These are phyloP conservation scores for Plasmodium chabaudi DNA, from an alignment of 169 alveolate species.

Conservation along the genomic window DNA sequence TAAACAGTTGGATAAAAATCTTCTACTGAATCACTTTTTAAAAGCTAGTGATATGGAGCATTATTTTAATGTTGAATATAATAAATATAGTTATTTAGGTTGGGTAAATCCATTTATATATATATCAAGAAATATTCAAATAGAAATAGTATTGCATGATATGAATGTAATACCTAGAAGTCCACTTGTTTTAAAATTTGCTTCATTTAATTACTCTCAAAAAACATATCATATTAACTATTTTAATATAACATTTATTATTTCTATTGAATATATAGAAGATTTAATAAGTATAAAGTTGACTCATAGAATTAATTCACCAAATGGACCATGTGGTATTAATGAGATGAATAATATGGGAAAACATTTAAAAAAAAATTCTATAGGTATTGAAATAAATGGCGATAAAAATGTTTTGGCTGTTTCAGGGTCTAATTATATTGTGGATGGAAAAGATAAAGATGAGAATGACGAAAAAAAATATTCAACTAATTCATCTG, in stretches of 20 bases:
- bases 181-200: conserved; percentile 85
- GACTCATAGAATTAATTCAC: conserved; percentile 13
- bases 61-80: conserved; percentile 80
- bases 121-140: conserved; percentile 82
- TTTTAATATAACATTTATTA: conserved; percentile 29
- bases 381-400: not conserved
- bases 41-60: conserved; percentile 64
- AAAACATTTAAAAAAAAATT: not conserved
- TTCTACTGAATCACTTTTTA: conserved; percentile 37
- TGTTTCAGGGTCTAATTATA: not conserved
- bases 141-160: conserved; percentile 86
- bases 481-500: conserved; percentile 7
- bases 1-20: conserved; percentile 59
- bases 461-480: conserved; percentile 1
- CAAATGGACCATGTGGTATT: not conserved
- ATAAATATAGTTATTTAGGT: conserved; percentile 85
- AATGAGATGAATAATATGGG: not conserved
- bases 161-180: conserved; percentile 86
- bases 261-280: conserved; percentile 65
- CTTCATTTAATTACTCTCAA: conserved; percentile 68
- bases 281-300: conserved; percentile 64
- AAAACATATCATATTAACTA: conserved; percentile 41
- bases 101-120: conserved; percentile 90
- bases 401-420: not conserved
- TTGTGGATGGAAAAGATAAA: not conserved